Evolutionary conservation across 768 basidiomycete genomes (phyloP), one percentile per base, ranked within the genome.

Genomic region (Tylopilus vinaceipallidus): DNA sequence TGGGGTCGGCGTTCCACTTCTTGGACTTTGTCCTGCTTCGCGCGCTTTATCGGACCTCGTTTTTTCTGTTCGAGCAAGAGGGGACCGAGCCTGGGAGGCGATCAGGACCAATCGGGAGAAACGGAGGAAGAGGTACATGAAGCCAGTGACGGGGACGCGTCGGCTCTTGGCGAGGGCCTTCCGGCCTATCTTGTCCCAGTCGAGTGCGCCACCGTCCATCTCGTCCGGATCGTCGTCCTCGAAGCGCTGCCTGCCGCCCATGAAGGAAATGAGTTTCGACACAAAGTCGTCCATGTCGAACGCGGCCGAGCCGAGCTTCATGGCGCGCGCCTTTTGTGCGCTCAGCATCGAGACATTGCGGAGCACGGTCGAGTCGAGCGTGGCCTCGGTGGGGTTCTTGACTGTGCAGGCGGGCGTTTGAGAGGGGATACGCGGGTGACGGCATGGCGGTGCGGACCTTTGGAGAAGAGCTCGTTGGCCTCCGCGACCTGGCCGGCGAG

Each of bases 241-340:
- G 43, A 81, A 75, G 30, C 76, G 73, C 29, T 76, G 75, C 27
- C 76, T 73, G 6, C 88, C 88, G 16, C 89, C 88, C 86, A 93
- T 87, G 60, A 82, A 89, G 13, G 71, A 77, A 40, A 86, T 72
- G 30, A 93, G 73, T 59, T 86, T 86, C 6, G 81, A 69, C 46
- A 99, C 74, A 58, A 95, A 98, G 47, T 98, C 94, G 56, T 95
- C 92, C 34, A 89, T 73, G 62, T 99, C 95, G 62, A 98, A 99
- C 13, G 86, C 83, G 47, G 90, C 88, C 0, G 82, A 81, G 45
- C 90, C 91, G 0, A 91, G 82, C 66, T 91, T 93, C 82, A 95
- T 86, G 26, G 84, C 84, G 26, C 91, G 88, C n/a, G 94, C 94
- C 64, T 95, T 87, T 57, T 86, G 84, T 2, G 90, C 86, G 37